These are phyloP conservation scores for Globisporangium abappressorium DNA, from an alignment of 352 stramenopile genomes.

Conservation along the genomic window DNA sequence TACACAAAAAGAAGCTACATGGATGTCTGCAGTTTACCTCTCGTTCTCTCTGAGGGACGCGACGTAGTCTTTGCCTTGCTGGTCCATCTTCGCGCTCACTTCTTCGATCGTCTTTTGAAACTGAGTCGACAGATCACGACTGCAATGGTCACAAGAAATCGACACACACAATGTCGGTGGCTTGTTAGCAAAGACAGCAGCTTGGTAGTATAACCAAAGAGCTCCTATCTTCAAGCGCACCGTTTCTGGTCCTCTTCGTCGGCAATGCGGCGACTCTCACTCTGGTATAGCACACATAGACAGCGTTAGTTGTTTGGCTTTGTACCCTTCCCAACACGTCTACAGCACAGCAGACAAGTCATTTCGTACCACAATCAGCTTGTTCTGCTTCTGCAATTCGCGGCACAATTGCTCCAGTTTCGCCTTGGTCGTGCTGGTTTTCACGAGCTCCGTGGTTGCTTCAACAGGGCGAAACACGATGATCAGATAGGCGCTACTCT, in stretches of 20 bases:
- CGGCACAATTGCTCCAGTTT: conserved; percentile 86
- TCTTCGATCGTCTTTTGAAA: conserved; percentile 89
- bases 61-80: conserved; percentile 83
- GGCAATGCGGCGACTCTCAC: conserved; percentile 76
- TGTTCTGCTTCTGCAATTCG: conserved; percentile 87
- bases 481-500: background rate
- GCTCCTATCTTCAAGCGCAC: conserved; percentile 18
- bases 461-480: background rate
- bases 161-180: background rate
- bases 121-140: conserved; percentile 65
- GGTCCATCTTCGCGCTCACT: conserved; percentile 87
- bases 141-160: conserved; percentile 15
- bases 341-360: background rate
- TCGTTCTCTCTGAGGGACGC: conserved; percentile 84
- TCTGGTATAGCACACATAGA: conserved; percentile 21
- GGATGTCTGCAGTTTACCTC: conserved; percentile 17
- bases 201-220: background rate
- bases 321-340: background rate
- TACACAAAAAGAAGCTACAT: background rate
- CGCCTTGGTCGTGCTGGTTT: conserved; percentile 57
- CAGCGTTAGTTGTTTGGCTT: background rate
- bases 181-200: conserved; percentile 1
- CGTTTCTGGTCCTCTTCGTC: conserved; percentile 84
- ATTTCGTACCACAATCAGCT: conserved; percentile 62
- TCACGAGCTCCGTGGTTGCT: conserved; percentile 64